Base-by-base conservation (phyloP, 2,329 filamentous ascomycete genomes). In the Aspergillus sp. region DNA sequence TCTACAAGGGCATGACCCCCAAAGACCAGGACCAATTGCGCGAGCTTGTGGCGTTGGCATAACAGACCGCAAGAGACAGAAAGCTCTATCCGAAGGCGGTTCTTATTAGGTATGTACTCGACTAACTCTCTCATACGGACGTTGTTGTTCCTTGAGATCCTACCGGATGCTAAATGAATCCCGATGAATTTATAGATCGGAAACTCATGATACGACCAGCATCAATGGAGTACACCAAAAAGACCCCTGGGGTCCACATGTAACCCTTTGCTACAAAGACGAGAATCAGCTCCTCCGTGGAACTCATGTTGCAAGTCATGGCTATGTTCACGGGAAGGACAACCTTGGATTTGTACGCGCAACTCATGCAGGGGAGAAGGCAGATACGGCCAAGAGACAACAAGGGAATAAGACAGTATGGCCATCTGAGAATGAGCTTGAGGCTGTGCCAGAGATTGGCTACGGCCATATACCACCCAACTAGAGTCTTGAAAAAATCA, bases 221-320 rank as follows among this genome's bases (percentile, higher is more conserved):
- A 55, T 60, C 53, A 58, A 60, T 49, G 57, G 57, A 34, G 41
- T 43, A 54, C 57, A 45, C 17, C 55, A 58, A 52, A 56, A 56
- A 44, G 59, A 60, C 50, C 59, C 57, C 29, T 17, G 53, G 44
- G 57, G 59, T 14, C 17, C 20, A 19, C 56, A 60, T 45, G 45
- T 61, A 14, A 60, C 59, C 32, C 47, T 61, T 40, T 60, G 58
- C 45, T 61, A 55, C 44, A 61, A 61, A 52, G 59, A 61, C 25
- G 47, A 54, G 19, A 21, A 57, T 23, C 55, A 58, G 43, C 47
- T 60, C 31, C 53, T 49, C 13, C 54, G 47, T 47, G 53, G 55
- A 3, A 61, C 59, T 38, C 59, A 59, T 45, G 55, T 61, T 13
- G 49, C 58, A 16, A 57, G 57, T 32, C 58, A 61, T 52, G 56